Base-by-base conservation (phyloP, 306 rosid genomes). In the Dryas alaskensis region DNA sequence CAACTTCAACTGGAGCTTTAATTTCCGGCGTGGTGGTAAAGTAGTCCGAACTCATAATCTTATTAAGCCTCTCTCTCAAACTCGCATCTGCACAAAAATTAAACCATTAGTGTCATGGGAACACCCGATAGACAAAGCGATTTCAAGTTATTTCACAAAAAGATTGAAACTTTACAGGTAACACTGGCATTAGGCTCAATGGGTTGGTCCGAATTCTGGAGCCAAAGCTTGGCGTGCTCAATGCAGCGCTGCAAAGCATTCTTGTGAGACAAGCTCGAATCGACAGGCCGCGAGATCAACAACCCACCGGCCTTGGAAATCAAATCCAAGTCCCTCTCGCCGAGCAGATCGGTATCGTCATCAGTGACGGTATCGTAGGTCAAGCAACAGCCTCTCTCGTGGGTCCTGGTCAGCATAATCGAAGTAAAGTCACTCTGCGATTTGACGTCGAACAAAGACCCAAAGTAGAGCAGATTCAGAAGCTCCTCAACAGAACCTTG, bases 291-390 rank as follows among this genome's bases (percentile, higher is more conserved):
- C 1, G 99, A 88, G 47, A 88, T 85, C 86, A 95, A 78, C 5
- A 95, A 53, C 4, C 90, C 90, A 6, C 91, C 81, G 60, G 87
- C 73, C 69, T 71, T 48, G 7, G 99, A 87, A 69, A 95, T 82
- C 85, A 80, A 83, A 69, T 95, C 97, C 84, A 95, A 77, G 76
- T 95, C 99, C 74, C 81, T 86, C 88, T 92, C 98, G 7, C 87
- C 83, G 0, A 95, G 98, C 81, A 87, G 92, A 87, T 95, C 99
- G 22, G 96, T 90, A 14, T 97, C 98, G 69, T 95, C 99, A 76
- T 95, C 99, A 2, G 97, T 90, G 71, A 95, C 97, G 63, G 90
- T 90, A 45, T 95, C 99, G 52, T 95, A 95, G 59, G 99, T 95
- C 82, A 95, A 75, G 85, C 99, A 95, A 51, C 99, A 95, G 0